Base-by-base conservation (phyloP, 768 basidiomycete species). In the Tylopilus vinaceipallidus region DNA sequence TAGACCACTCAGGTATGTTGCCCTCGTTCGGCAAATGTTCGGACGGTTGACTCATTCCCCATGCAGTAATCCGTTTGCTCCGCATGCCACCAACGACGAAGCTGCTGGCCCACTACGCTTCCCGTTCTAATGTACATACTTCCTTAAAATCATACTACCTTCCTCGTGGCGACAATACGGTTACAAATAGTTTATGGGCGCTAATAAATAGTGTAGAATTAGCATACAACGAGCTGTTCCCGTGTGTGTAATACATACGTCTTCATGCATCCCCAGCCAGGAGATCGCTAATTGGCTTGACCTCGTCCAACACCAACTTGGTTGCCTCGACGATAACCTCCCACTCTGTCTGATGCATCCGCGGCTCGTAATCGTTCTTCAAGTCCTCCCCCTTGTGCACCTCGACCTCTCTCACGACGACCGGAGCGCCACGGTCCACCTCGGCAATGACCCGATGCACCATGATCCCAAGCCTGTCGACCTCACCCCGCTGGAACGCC, bases 391-490 rank as follows among this genome's bases (percentile, higher is more conserved):
- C 92, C 49, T 82, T 69, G 54, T 71, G 69, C 45, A 95, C 83
- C 56, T 80, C 78, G 2, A 98, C 80, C 63, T 93, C 83, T 50
- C 81, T 73, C 40, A 95, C 87, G 23, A 98, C 67, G 33, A 99
- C 58, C 0, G 95, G 93, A 58, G 91, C 84, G 0, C 97, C 97
- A 7, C 84, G 82, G 70, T 99, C 97, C 24, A 99, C 94, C 62
- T 95, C 90, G 55, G 83, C 85, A 30, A 98, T 83, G 13, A 98
- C 97, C 22, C 85, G 79, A 69, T 99, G 97, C 0, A 98, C 85
- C 95, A 98, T 98, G 2, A 81, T 84, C 1, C 97, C 95, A 0
- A 88, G 83, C 49, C 78, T 75, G 27, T 75, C 73, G 40, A 95
- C 85, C 64, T 95, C 87, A 0, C 91, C 91, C 47, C 75, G 79